Evolutionary conservation across 176 grass and related monocot species (phyloP).

Genomic region (Aechmea fasciata): DNA sequence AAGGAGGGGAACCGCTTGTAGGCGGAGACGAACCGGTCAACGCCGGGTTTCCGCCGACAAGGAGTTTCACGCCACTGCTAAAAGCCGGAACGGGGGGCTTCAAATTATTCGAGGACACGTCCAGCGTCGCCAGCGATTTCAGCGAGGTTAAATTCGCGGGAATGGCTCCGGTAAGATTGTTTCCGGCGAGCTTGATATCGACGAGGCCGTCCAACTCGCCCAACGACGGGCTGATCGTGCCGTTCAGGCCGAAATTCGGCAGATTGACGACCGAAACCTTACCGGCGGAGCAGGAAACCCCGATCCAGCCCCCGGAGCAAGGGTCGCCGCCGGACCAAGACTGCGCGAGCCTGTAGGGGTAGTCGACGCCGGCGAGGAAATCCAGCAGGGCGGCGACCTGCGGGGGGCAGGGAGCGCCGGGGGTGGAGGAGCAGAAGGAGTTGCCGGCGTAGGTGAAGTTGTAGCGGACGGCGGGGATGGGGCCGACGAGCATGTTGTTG

Average conservation of each 20-base stretch:
- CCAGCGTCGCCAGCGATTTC: conserved; percentile 39
- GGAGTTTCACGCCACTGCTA: conserved; percentile 22
- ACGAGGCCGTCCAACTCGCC: conserved; percentile 40
- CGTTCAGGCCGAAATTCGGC: conserved; percentile 34
- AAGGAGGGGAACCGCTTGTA: neutral
- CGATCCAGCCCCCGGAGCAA: conserved; percentile 41
- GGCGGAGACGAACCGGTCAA: conserved; percentile 7
- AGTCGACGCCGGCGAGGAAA: conserved; percentile 38
- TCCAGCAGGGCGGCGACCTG: conserved; percentile 46
- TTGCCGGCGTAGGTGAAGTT: conserved; percentile 41
- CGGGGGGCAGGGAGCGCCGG: conserved; percentile 32
- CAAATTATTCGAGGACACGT: conserved; percentile 64
- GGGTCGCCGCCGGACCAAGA: conserved; percentile 55
- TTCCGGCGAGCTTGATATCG: conserved; percentile 35
- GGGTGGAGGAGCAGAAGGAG: conserved; percentile 42
- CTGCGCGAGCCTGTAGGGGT: conserved; percentile 7
- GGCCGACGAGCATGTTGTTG: conserved; percentile 66
- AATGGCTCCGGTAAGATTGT: conserved; percentile 53
- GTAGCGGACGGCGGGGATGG: conserved; percentile 37
- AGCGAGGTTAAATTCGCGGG: conserved; percentile 40
- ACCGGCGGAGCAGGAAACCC: conserved; percentile 37
- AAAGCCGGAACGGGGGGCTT: conserved; percentile 49
- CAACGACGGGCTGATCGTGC: conserved; percentile 57
- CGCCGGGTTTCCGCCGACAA: conserved; percentile 34
- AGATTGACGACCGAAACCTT: conserved; percentile 46